Base-by-base conservation (phyloP, 2,329 filamentous ascomycete species). In the Neonectria ditissima region DNA sequence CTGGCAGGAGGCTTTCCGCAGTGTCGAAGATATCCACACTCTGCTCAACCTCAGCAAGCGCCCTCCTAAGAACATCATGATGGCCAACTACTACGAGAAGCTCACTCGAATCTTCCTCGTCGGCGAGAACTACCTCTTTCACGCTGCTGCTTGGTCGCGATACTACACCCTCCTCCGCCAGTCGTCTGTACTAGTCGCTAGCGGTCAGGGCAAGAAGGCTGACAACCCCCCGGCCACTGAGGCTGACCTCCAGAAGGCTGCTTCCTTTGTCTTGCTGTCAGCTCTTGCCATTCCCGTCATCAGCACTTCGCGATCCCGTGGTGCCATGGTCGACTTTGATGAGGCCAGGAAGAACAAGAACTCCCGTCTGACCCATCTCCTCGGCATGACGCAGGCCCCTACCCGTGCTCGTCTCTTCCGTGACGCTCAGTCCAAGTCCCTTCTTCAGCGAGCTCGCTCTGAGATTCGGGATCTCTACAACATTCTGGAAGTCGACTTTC, bases 21-120 rank as follows among this genome's bases (percentile, higher is more conserved):
- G 94, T 77, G 95, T 99, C 53, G 96, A 99, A 83, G 96, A 99
- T 78, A 98, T 98, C 73, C 96, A 99, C 84, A 98, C 94, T 55
- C 89, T 99, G 59, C 89, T 99, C 72, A 98, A 91, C 84, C 87
- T 98, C 73, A 98, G 95, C 91, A 98, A 98, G 88, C 92, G 96
- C 59, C 94, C 94, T 41, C 91, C 96, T 58, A 98, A 98, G 91
- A 97, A 97, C 79, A 87, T 97, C 78, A 98, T 99, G 96, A 99
- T 99, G 96, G 96, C 96, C 82, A 99, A 98, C 85, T 99, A 99
- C 87, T 99, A 98, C 82, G 96, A 99, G 87, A 98, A 98, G 84
- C 90, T 99, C 62, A 97, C 96, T 43, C 90, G 94, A 69, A 99
- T 99, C 80, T 99, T 99, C 87, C 89, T 99, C 67, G 96, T 98